Percentiles rank a stretch among this genome's conserved stretches.
These are phyloP conservation scores for Candida nemodendra DNA, from an alignment of 805 yeast species.

Conservation along the genomic window DNA sequence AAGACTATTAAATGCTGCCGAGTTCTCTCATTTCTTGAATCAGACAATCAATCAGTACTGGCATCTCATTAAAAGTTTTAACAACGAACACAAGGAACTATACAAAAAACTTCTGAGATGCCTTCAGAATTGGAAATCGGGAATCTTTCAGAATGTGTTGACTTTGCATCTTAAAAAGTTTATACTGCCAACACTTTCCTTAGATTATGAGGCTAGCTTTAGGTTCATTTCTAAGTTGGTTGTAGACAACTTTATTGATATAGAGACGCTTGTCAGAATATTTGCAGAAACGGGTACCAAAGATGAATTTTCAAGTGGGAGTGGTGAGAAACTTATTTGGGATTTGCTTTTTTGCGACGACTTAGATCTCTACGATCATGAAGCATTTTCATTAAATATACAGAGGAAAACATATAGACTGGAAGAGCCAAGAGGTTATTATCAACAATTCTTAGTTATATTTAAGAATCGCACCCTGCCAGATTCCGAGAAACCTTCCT, in stretches of 20 bases:
- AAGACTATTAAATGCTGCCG: slow-evolving; percentile 32
- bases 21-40: slow-evolving; percentile 27
- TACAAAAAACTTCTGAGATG: slow-evolving; percentile 19
- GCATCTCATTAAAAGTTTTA: slow-evolving; percentile 25
- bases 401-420: slow-evolving; percentile 16
- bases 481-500: slow-evolving; percentile 6
- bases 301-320: slow-evolving; percentile 19
- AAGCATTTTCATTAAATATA: slow-evolving; percentile 15
- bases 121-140: slow-evolving; percentile 41
- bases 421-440: slow-evolving; percentile 19
- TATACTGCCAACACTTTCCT: slow-evolving; percentile 30
- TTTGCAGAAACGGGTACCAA: slow-evolving; percentile 14
- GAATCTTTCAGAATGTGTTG: slow-evolving; percentile 27
- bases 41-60: slow-evolving; percentile 27
- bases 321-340: slow-evolving; percentile 20
- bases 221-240: slow-evolving; percentile 39
- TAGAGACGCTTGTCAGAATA: slow-evolving; percentile 35
- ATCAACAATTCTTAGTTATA: slow-evolving; percentile 13
- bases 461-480: slow-evolving; percentile 8
- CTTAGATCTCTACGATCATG: slow-evolving; percentile 18
- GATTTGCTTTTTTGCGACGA: slow-evolving; percentile 27
- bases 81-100: slow-evolving; percentile 6
- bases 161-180: slow-evolving; percentile 26
- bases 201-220: slow-evolving; percentile 36
- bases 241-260: slow-evolving; percentile 34